Base-by-base conservation (phyloP, 768 basidiomycete species). In the Psilocybe azurescens region DNA sequence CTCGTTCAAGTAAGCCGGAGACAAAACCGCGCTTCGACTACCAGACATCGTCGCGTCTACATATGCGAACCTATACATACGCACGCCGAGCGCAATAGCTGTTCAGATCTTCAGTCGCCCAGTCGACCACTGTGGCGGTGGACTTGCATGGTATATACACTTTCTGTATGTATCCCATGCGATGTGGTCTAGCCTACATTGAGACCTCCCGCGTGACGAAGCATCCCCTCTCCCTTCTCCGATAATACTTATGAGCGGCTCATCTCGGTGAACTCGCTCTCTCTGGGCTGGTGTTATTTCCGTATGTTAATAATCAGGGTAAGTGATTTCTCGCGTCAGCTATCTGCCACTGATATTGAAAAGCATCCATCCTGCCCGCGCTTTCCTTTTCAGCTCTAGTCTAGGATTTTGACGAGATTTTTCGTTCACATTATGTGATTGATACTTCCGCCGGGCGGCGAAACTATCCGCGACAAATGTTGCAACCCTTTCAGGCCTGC, bases 391-490 rank as follows among this genome's bases (percentile, higher is more conserved):
- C 58, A 59, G 49, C 41, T 53, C 38, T 52, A 59, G 49, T 20
- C 39, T 39, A 38, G 29, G 48, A 48, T 32, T 49, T 33, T 30
- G 30, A 51, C 18, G 46, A 16, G 47, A 5, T 36, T n/a, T 28
- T 24, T 24, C 24, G 24, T 24, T 24, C 24, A 24, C 11, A 44
- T 24, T 33, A 30, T 38, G 51, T 28, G 20, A 44, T 39, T 59
- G 56, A 58, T 64, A 64, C 53, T 60, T 60, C 59, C 59, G 55
- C 59, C 63, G 59, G 59, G 59, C 57, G 59, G 44, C 33, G 46
- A 50, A 11, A 46, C 41, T 46, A 30, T 20, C 41, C 11, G 14
- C 46, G 20, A 41, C 54, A 9, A 44, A 13, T 44, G 5, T 13
- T n/a, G 41, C 54, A 41, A 20, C 36, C 53, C 36, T 41, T 53